Evolutionary conservation across 2,329 filamentous ascomycete species (phyloP).

Genomic region (Epichloe sp.): DNA sequence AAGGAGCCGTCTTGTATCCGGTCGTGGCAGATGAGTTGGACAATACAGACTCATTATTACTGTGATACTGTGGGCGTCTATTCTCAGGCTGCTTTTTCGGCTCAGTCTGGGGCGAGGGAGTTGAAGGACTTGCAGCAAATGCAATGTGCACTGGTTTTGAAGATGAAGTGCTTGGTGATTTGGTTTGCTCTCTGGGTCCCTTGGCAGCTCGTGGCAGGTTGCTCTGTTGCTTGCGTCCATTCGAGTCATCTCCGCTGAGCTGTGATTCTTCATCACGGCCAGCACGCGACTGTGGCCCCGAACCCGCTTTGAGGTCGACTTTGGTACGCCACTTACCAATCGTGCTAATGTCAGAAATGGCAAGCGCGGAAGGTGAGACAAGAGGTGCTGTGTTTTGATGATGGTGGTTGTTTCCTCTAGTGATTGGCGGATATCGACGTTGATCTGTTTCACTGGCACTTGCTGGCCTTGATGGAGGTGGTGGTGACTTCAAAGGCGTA

Average conservation of each 20-base stretch:
- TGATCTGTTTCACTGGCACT: conserved; percentile 13
- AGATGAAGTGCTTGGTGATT: not conserved
- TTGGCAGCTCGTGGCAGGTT: not conserved
- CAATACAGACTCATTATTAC: conserved; percentile 7
- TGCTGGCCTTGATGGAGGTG: conserved; percentile 6
- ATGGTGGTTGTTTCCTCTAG: conserved; percentile 15
- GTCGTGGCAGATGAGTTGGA: conserved; percentile 4
- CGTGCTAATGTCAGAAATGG: conserved; percentile 18
- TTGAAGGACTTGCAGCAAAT: not conserved
- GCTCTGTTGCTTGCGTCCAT: not conserved
- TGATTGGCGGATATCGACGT: conserved; percentile 24
- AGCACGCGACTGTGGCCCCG: not conserved
- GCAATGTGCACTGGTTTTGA: not conserved
- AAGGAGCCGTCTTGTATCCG: conserved; percentile 10
- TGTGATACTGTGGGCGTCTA: conserved; percentile 1
- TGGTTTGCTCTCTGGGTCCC: not conserved
- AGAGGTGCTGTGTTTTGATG: conserved; percentile 15
- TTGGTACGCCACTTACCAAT: conserved; percentile 20
- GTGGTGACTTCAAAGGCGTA: conserved; percentile 15
- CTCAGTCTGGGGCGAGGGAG: not conserved
- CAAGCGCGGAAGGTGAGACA: conserved; percentile 15
- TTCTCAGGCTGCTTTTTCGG: not conserved
- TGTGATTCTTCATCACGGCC: not conserved
- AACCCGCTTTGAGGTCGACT: conserved; percentile 12
- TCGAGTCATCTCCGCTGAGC: not conserved